Evolutionary conservation across 108 stramenopile genomes (phyloP).

Genomic region (Nitzschia sp.): DNA sequence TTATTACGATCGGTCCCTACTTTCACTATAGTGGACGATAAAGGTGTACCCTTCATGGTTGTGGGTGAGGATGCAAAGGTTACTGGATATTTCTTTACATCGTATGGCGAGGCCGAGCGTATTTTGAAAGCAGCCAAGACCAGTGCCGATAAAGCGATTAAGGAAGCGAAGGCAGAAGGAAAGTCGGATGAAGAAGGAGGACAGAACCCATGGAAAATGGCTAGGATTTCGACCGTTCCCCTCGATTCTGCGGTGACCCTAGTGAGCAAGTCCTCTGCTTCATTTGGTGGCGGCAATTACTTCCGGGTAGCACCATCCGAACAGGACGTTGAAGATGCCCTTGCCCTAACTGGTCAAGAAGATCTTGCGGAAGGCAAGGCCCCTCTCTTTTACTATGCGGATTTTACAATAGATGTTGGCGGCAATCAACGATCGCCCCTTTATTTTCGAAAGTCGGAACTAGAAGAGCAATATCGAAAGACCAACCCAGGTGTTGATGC

Average conservation of each 20-base stretch:
- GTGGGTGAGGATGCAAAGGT: slow-evolving; percentile 86
- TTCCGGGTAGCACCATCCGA: slow-evolving; percentile 69
- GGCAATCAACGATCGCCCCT: slow-evolving; percentile 47
- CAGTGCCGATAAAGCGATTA: slow-evolving; percentile 64
- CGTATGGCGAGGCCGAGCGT: slow-evolving; percentile 66
- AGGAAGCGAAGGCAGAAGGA: slow-evolving; percentile 47
- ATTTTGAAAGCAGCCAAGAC: slow-evolving; percentile 57
- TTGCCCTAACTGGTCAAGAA: slow-evolving; percentile 53
- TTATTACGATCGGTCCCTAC: slow-evolving; percentile 55
- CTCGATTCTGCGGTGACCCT: slow-evolving; percentile 77
- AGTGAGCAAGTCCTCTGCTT: slow-evolving; percentile 45
- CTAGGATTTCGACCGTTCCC: slow-evolving; percentile 71
- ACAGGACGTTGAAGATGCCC: slow-evolving; percentile 69
- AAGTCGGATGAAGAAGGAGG: slow-evolving; percentile 44
- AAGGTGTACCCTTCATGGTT: slow-evolving; percentile 79
- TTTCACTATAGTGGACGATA: slow-evolving; percentile 71
- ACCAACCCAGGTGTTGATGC: slow-evolving; percentile 33
- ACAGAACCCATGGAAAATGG: slow-evolving; percentile 72
- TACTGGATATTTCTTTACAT: slow-evolving; percentile 81
- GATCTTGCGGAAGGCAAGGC: slow-evolving; percentile 79
- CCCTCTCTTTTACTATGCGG: slow-evolving; percentile 77
- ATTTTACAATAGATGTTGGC: slow-evolving; percentile 43
- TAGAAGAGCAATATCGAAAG: slow-evolving; percentile 53
- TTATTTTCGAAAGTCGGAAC: slow-evolving; percentile 69
- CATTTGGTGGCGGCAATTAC: slow-evolving; percentile 48